Evolutionary conservation across 148 eudicot species (phyloP).

Genomic region (Suaeda aralocaspica): DNA sequence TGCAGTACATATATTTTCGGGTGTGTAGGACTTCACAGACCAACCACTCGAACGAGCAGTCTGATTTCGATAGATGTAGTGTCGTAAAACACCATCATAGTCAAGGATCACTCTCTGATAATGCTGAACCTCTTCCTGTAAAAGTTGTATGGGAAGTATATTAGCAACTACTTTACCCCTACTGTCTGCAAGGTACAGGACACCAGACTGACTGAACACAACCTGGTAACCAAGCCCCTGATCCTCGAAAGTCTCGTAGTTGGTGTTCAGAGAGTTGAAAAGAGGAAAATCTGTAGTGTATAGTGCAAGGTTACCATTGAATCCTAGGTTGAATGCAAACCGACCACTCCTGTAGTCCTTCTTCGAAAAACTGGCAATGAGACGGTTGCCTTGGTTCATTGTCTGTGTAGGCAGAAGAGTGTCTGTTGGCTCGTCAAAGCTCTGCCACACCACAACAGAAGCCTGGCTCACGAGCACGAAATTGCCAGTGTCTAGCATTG

Average conservation of each 20-base stretch:
- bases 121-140: neutral
- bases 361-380: constrained; percentile 22
- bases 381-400: constrained; percentile 13
- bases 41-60: neutral
- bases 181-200: constrained; percentile 8
- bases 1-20: constrained; percentile 22
- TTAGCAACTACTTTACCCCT: constrained; percentile 1
- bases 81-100: constrained; percentile 33
- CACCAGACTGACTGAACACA: constrained; percentile 26
- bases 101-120: constrained; percentile 33
- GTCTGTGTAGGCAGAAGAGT: constrained; percentile 30
- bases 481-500: constrained; percentile 32
- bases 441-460: constrained; percentile 24
- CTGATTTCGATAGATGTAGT: constrained; percentile 21
- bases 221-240: constrained; percentile 16
- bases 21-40: constrained; percentile 21
- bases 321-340: constrained; percentile 12
- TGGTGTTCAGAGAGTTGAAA: constrained; percentile 12
- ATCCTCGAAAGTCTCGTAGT: constrained; percentile 6
- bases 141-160: neutral
- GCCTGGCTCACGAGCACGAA: constrained; percentile 14
- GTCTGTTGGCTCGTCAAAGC: constrained; percentile 30
- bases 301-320: constrained; percentile 22
- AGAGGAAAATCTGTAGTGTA: constrained; percentile 27
- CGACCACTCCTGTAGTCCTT: constrained; percentile 29